These are phyloP conservation scores for Alternaria sp. DNA, from an alignment of 2,329 filamentous ascomycete genomes.

Conservation along the genomic window DNA sequence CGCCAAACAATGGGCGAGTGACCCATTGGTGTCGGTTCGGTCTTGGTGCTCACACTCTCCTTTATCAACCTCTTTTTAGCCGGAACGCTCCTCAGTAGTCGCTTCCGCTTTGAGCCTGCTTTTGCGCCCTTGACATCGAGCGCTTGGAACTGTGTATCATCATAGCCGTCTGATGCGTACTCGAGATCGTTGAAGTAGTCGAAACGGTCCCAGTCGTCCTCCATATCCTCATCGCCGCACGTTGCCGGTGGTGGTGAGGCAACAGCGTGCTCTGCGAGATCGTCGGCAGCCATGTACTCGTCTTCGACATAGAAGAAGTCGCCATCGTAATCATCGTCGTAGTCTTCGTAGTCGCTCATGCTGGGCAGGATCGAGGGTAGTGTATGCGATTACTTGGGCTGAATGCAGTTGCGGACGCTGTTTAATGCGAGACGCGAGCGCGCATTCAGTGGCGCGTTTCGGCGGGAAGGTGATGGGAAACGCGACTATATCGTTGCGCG, in stretches of 20 bases:
- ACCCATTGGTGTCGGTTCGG: slow-evolving; percentile 19
- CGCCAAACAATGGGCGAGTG: slow-evolving; percentile 48
- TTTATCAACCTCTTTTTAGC: slow-evolving; percentile 38
- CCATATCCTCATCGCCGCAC: slow-evolving; percentile 42
- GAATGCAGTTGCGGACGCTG: too few relatives aligned
- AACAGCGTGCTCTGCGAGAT: slow-evolving; percentile 59
- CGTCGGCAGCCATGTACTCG: slow-evolving; percentile 54
- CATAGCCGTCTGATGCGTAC: slow-evolving; percentile 58
- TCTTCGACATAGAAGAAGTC: slow-evolving; percentile 60
- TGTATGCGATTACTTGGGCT: slow-evolving; percentile 1
- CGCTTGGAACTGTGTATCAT: slow-evolving; percentile 49
- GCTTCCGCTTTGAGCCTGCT: slow-evolving; percentile 44
- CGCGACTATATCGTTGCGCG: background rate
- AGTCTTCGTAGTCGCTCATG: slow-evolving; percentile 55
- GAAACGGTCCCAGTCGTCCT: slow-evolving; percentile 57
- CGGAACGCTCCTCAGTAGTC: slow-evolving; percentile 17
- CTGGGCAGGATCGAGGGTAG: slow-evolving; percentile 18
- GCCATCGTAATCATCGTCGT: slow-evolving; percentile 49
- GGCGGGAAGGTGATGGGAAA: background rate
- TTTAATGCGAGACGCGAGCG: background rate
- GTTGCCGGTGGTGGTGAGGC: slow-evolving; percentile 52
- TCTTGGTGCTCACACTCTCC: slow-evolving; percentile 3
- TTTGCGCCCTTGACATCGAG: slow-evolving; percentile 32
- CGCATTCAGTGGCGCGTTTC: background rate
- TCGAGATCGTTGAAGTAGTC: slow-evolving; percentile 60